Base-by-base conservation (phyloP, 805 yeast species). In the Candida succiphila region DNA sequence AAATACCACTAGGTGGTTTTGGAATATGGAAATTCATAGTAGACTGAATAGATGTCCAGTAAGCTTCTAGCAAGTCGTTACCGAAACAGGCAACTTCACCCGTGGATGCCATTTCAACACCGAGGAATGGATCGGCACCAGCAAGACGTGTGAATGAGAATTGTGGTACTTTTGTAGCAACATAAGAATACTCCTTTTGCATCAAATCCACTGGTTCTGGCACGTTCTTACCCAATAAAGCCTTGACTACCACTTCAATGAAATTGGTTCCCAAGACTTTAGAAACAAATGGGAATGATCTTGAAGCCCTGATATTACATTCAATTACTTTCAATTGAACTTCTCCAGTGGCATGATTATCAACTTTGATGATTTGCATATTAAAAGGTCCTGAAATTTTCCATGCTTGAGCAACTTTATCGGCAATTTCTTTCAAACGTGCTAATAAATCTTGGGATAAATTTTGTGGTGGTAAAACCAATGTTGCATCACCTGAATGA, bases 31-130 rank as follows among this genome's bases (percentile, higher is more conserved):
- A 92, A 72, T 89, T 89, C 96, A 88, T 92, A 27, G 95, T 87
- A 32, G 95, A 74, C 69, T 92, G 96, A 49, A 89, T 76, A 13
- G 97, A 80, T 29, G 96, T 81, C 97, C 97, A 92, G 72, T 92
- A 92, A 24, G 97, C 95, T 62, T 92, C 97, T 36, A 71, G 49
- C 41, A 81, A 58, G 59, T 85, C 80, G 41, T 67, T 67, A 48
- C 99, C 99, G 56, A 92, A 92, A 56, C 96, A 84, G 21, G 98
- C 98, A 56, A 92, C 83, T 65, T 92, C 99, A 61, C 99, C 99
- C 33, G 99, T 92, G 10, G 97, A 88, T 6, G 97, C 80, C 99
- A 92, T 92, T 67, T 92, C 99, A 45, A 92, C 98, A 43, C 98
- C 98, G 54, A 92, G 70, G 72, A 84, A 88, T 43, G 99, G 99